Percentiles rank a stretch among this genome's conserved stretches.
These are phyloP conservation scores for Venturia oleaginea DNA, from an alignment of 2,329 filamentous ascomycete species.

Conservation along the genomic window DNA sequence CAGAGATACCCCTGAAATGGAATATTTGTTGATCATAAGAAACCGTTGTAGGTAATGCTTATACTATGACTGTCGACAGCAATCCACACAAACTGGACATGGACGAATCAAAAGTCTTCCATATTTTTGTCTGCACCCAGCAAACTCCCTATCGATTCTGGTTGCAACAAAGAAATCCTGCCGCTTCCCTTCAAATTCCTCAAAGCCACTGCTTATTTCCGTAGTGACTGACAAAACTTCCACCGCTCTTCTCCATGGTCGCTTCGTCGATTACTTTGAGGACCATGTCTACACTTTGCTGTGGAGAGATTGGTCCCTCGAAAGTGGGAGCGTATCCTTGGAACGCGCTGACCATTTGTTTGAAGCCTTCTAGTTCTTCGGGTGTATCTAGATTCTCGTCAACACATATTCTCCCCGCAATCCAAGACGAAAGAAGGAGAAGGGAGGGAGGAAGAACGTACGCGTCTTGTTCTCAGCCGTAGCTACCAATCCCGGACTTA, in stretches of 20 bases:
- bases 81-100: too few relatives aligned
- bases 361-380: background rate
- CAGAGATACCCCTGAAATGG: background rate
- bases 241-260: slow-evolving; percentile 39
- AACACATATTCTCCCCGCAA: background rate
- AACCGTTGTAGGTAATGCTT: background rate
- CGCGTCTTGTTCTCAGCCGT: slow-evolving; percentile 18
- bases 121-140: too few relatives aligned
- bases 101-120: too few relatives aligned
- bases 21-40: background rate
- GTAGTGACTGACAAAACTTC: slow-evolving; percentile 45
- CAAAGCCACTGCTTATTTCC: slow-evolving; percentile 47
- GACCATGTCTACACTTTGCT: slow-evolving; percentile 24
- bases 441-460: background rate
- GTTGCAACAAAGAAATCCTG: background rate
- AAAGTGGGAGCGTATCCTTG: slow-evolving; percentile 1
- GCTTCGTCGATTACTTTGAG: slow-evolving; percentile 27
- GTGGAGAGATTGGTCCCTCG: slow-evolving; percentile 17
- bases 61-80: background rate
- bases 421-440: background rate
- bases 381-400: background rate
- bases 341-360: slow-evolving; percentile 4
- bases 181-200: background rate
- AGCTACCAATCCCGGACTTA: slow-evolving; percentile 23
- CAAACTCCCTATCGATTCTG: background rate